Evolutionary conservation across 352 stramenopile species (phyloP).

Genomic region (Blastocystis sp.): DNA sequence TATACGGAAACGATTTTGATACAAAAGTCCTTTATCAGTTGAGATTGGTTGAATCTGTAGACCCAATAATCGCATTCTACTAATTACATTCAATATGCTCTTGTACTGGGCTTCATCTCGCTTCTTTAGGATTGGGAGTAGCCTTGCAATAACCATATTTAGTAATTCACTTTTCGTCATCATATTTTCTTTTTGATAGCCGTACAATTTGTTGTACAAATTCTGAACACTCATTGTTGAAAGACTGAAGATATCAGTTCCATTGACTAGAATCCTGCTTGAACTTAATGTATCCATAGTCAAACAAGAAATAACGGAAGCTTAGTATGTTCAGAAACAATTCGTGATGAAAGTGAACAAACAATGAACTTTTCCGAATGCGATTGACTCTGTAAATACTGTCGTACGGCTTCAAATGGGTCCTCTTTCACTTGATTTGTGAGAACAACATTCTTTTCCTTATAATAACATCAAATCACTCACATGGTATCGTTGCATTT

Average conservation of each 20-base stretch:
- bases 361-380: not conserved
- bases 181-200: not conserved
- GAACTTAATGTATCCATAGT: not conserved
- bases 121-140: not conserved
- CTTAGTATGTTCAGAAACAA: not conserved
- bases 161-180: not conserved
- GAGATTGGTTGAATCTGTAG: too few relatives aligned
- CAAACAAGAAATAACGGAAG: not conserved
- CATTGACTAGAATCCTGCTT: not conserved
- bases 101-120: not conserved
- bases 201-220: not conserved
- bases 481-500: slow-evolving; percentile 53
- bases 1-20: too few relatives aligned
- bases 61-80: too few relatives aligned
- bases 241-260: slow-evolving; percentile 1
- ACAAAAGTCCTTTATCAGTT: too few relatives aligned
- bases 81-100: not conserved
- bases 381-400: slow-evolving; percentile 8
- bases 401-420: slow-evolving; percentile 23
- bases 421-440: slow-evolving; percentile 44
- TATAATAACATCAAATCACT: not conserved
- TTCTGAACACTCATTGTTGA: not conserved
- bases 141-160: not conserved
- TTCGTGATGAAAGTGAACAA: not conserved
- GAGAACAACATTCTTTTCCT: not conserved